A percentile compares a stretch with the other conserved stretches of the same genome.
phyloP scores from a whole-genome alignment of 768 basidiomycete species.

The Boletus patriciae region DNA sequence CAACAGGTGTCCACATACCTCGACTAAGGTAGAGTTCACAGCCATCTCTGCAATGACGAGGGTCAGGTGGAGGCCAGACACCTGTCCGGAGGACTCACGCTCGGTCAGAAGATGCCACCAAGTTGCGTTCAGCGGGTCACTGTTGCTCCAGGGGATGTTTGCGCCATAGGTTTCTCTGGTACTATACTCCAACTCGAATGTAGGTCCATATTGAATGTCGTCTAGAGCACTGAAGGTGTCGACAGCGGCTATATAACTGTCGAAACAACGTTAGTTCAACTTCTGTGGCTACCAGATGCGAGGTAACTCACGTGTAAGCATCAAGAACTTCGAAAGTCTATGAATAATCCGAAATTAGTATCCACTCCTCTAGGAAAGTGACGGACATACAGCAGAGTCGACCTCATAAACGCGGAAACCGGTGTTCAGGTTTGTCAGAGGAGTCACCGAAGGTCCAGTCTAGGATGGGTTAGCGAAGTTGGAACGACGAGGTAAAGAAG shows the following conservation, averaged over 20 bases:
- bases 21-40: slow-evolving; percentile 53
- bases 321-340: slow-evolving; percentile 79
- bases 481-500: slow-evolving; percentile 2
- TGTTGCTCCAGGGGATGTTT: slow-evolving; percentile 53
- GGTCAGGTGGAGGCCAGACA: background rate
- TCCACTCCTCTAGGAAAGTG: background rate
- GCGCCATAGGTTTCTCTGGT: slow-evolving; percentile 67
- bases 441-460: slow-evolving; percentile 72
- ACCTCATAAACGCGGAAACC: slow-evolving; percentile 58
- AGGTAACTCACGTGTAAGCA: slow-evolving; percentile 63
- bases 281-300: background rate
- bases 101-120: slow-evolving; percentile 84
- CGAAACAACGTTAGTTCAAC: background rate
- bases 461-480: slow-evolving; percentile 26
- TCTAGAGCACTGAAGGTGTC: slow-evolving; percentile 58
- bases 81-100: slow-evolving; percentile 41
- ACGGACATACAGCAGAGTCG: slow-evolving; percentile 52
- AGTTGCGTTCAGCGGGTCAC: slow-evolving; percentile 75
- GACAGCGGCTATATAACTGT: slow-evolving; percentile 67
- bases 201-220: slow-evolving; percentile 51
- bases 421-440: slow-evolving; percentile 68
- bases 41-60: slow-evolving; percentile 53
- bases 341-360: slow-evolving; percentile 2
- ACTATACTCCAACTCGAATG: slow-evolving; percentile 62
- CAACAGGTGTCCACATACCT: slow-evolving; percentile 38